These are phyloP conservation scores for Euptelea pleiosperma DNA, from an alignment of 164 flowering plant genomes.

Conservation along the genomic window DNA sequence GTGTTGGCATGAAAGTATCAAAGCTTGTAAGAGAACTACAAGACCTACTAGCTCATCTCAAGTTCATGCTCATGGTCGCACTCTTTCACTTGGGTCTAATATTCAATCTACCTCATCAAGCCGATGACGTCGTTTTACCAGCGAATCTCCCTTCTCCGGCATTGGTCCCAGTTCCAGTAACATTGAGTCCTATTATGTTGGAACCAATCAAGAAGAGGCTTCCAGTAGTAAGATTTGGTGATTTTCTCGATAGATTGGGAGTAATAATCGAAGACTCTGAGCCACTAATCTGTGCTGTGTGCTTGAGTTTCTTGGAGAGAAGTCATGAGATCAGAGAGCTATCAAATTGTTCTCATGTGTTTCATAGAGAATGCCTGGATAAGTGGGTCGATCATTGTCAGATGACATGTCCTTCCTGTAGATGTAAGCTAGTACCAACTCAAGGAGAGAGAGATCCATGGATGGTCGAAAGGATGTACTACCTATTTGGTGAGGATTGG, in stretches of 20 bases:
- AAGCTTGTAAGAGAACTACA: not conserved
- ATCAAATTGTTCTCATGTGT: constrained; percentile 29
- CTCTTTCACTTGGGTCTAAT: constrained; percentile 10
- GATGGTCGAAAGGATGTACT: constrained; percentile 20
- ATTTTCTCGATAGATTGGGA: constrained; percentile 3
- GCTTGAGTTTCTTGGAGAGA: constrained; percentile 23
- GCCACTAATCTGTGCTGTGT: constrained; percentile 21
- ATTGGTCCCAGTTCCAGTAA: not conserved
- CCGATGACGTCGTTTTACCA: not conserved
- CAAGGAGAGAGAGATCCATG: constrained; percentile 10
- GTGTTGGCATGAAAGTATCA: not conserved
- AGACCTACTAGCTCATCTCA: constrained; percentile 6
- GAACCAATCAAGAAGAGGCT: constrained; percentile 3
- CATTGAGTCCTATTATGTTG: constrained; percentile 1
- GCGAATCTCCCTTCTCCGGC: not conserved
- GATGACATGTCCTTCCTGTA: constrained; percentile 34
- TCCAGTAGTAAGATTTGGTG: constrained; percentile 9
- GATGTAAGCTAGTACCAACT: constrained; percentile 21
- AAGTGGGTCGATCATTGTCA: constrained; percentile 33
- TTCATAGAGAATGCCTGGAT: constrained; percentile 38
- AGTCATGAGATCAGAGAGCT: constrained; percentile 29
- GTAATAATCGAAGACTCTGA: not conserved
- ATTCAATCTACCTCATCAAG: no score
- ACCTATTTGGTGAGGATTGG: constrained; percentile 21
- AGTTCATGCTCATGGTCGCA: constrained; percentile 5